Conservation (phyloP, 2,329 filamentous ascomycete species). For the Aspergillus quadrilineatus region DNA sequence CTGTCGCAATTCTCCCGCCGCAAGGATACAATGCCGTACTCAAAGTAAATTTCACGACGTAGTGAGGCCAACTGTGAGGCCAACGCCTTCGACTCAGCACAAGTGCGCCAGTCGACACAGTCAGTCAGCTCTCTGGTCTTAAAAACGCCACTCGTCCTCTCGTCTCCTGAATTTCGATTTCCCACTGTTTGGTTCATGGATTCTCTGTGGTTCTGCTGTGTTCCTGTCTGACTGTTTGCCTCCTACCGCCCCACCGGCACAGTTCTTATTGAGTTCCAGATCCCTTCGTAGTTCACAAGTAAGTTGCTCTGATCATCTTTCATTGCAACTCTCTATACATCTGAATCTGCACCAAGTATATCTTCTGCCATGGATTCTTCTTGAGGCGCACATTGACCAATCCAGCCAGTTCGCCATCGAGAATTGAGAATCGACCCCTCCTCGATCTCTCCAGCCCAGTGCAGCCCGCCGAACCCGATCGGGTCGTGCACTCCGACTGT, state of each 20-base stretch:
- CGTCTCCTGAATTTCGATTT: too few relatives aligned
- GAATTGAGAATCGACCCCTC: conserved; percentile 14
- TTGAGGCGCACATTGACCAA: neutral
- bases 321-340: neutral
- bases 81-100: too few relatives aligned
- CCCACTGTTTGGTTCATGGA: too few relatives aligned
- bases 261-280: neutral
- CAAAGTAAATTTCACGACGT: neutral
- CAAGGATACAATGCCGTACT: neutral
- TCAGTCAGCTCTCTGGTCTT: neutral
- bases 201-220: too few relatives aligned
- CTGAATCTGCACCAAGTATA: neutral
- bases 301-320: neutral
- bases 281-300: neutral
- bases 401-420: neutral
- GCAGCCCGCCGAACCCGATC: conserved; percentile 22
- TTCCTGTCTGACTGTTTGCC: too few relatives aligned
- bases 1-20: neutral
- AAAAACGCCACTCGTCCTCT: too few relatives aligned
- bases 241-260: neutral
- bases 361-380: neutral
- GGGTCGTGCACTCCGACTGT: conserved; percentile 18
- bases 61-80: neutral
- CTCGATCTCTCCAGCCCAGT: conserved; percentile 9
- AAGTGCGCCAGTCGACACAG: too few relatives aligned